Evolutionary conservation across 139 green algal species (phyloP), one percentile per base, ranked within the genome.

Genomic region (Chlorella sp.): DNA sequence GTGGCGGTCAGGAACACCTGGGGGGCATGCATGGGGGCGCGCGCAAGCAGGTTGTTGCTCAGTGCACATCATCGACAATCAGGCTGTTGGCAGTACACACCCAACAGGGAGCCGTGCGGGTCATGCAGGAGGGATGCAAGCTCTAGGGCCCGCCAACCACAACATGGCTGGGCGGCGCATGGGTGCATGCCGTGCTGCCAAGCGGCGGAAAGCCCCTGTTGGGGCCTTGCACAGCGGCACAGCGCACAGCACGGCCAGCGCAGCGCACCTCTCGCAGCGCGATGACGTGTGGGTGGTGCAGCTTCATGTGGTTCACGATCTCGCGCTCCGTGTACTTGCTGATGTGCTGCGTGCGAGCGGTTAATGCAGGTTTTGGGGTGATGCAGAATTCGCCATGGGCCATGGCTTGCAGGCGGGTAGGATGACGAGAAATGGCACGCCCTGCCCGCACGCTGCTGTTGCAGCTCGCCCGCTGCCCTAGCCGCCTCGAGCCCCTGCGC

Each of bases 301-400:
- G 91, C 36, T 87, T 92, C 14, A 97, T 90, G 85, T 99, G 97
- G 83, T 99, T 99, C 36, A 98, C 73, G 54, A 99, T 98, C 65
- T 99, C 97, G 1, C 95, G 89, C 88, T 98, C 92, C 36, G 99
- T 96, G 88, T 99, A 99, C 87, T 99, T 98, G 79, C 92, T 97
- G 46, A 99, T 93, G 75, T 90, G 91, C 60, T 96, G 89, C 69
- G 51, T n/a, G n/a, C n/a, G n/a, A n/a, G n/a, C n/a, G n/a, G n/a
- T n/a, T n/a, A n/a, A n/a, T n/a, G n/a, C n/a, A n/a, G n/a, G n/a
- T n/a, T n/a, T n/a, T n/a, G 68, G 32, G 6, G 41, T 14, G 2
- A 46, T 34, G 67, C 67, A 46, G 34, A 17, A n/a, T n/a, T n/a
- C n/a, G 32, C 16, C 24, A 68, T 36, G 60, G 60, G 67, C 14